These are phyloP conservation scores for Polytolypa hystricis DNA, from an alignment of 2,329 filamentous ascomycete species.

Conservation along the genomic window DNA sequence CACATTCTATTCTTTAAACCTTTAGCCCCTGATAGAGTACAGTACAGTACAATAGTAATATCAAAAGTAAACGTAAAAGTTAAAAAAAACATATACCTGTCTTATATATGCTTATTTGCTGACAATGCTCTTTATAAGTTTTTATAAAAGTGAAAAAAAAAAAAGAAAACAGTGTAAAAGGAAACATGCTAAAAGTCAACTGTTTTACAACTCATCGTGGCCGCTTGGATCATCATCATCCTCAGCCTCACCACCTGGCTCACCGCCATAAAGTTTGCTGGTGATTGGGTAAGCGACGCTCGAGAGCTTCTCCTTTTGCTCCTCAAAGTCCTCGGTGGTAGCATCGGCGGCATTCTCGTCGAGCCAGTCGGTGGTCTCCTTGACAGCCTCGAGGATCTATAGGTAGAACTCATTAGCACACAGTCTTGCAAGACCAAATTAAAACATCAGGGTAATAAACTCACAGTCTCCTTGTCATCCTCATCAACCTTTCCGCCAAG, in stretches of 20 bases:
- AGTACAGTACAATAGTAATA: too few species aligned
- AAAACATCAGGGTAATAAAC: constrained; percentile 21
- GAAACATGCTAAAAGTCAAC: too few species aligned
- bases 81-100: not conserved
- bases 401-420: constrained; percentile 16
- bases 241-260: constrained; percentile 46
- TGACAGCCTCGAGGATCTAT: constrained; percentile 81
- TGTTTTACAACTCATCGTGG: constrained; percentile 76
- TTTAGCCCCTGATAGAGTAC: too few species aligned
- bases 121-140: too few species aligned
- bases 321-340: constrained; percentile 87
- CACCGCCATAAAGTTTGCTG: constrained; percentile 81
- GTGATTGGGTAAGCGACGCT: constrained; percentile 97
- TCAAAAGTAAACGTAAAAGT: too few species aligned
- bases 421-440: constrained; percentile 18
- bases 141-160: not conserved
- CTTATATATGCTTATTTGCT: too few species aligned
- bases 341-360: constrained; percentile 86
- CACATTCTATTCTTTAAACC: too few species aligned
- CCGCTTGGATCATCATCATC: constrained; percentile 59
- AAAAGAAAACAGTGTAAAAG: constrained; percentile 1
- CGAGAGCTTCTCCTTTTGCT: constrained; percentile 99
- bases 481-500: constrained; percentile 97
- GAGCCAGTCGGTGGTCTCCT: constrained; percentile 94
- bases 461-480: constrained; percentile 91